Percentiles rank a stretch among this genome's conserved stretches.
Conservation (phyloP, 805 yeast genomes). For the Lipomyces orientalis region DNA sequence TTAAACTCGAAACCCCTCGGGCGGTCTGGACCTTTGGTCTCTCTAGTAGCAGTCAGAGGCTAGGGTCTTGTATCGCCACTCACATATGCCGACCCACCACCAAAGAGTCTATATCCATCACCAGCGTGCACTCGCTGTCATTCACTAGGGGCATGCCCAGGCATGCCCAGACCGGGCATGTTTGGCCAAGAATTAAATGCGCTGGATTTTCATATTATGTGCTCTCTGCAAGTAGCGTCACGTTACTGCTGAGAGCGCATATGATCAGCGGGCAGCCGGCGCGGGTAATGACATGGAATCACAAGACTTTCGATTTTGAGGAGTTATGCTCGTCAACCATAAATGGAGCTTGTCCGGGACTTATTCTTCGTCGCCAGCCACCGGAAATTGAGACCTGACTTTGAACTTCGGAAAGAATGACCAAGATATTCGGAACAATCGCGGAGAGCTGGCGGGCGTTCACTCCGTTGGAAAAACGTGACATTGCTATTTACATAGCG, state of each 20-base stretch:
- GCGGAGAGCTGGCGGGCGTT: slow-evolving; percentile 1
- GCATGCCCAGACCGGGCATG: not conserved
- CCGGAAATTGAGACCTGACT: not conserved
- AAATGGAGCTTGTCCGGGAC: not conserved
- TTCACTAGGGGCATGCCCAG: not conserved
- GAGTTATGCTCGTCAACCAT: not conserved
- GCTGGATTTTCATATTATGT: not conserved
- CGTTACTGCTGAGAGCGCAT: not conserved
- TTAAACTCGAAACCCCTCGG: too few relatives aligned
- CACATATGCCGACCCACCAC: not conserved
- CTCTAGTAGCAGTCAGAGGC: too few relatives aligned
- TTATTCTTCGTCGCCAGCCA: not conserved
- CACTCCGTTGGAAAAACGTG: not conserved
- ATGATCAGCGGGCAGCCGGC: not conserved
- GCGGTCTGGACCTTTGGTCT: too few relatives aligned
- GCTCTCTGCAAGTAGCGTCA: not conserved
- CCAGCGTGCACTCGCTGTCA: not conserved
- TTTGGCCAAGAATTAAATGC: not conserved
- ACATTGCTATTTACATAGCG: not conserved
- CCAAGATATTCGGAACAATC: not conserved
- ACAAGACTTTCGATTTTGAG: not conserved
- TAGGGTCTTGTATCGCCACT: not conserved
- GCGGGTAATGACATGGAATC: not conserved
- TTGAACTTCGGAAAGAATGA: not conserved
- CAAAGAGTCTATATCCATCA: not conserved